Evolutionary conservation across 108 stramenopile species (phyloP).

Genomic region (Epipyxis sp.): DNA sequence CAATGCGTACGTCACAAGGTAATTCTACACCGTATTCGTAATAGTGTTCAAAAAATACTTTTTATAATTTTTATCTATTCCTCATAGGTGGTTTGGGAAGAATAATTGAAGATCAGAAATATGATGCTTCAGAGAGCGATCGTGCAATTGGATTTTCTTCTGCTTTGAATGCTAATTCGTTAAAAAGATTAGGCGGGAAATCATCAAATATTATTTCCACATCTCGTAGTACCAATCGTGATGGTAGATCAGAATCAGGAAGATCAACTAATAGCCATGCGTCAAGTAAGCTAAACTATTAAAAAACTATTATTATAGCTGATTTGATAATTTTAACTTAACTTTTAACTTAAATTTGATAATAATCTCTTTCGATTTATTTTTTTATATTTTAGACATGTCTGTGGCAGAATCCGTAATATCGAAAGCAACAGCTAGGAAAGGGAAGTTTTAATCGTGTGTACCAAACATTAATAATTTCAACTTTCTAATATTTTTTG

Average conservation of each 20-base stretch:
- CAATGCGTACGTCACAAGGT: neutral
- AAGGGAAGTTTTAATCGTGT: slow-evolving; percentile 27
- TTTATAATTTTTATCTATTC: no score
- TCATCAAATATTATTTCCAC: neutral
- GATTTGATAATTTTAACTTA: neutral
- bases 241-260: neutral
- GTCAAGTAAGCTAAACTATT: neutral
- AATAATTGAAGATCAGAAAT: neutral
- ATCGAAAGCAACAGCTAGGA: slow-evolving; percentile 15
- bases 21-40: no score
- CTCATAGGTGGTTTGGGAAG: neutral
- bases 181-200: neutral
- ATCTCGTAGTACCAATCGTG: neutral
- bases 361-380: neutral
- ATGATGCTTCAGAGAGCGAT: neutral
- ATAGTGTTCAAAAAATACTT: no score
- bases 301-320: neutral
- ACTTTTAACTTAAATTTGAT: neutral
- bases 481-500: neutral
- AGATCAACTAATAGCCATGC: neutral
- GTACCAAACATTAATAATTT: neutral
- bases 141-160: neutral
- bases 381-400: neutral
- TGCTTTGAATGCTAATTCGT: neutral
- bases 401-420: slow-evolving; percentile 33